Evolutionary conservation across 2,329 filamentous ascomycete species (phyloP).

Genomic region (Anthostomella pinea): DNA sequence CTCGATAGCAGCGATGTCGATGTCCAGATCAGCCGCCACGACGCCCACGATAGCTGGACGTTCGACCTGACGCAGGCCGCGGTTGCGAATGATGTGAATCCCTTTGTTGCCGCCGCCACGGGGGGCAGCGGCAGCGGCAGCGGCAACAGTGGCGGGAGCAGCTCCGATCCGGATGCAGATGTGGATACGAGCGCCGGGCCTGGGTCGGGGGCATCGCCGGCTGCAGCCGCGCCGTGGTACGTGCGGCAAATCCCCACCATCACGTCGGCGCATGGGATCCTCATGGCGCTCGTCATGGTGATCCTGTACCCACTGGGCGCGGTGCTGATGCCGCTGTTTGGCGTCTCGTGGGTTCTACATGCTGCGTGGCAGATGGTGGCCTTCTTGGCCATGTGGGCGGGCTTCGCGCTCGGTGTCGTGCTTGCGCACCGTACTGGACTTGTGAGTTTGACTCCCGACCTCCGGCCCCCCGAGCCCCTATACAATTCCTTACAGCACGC

Average conservation of each 20-base stretch:
- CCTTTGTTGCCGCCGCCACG: conserved; percentile 38
- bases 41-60: conserved; percentile 40
- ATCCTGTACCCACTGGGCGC: conserved; percentile 59
- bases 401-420: conserved; percentile 54
- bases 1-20: conserved; percentile 41
- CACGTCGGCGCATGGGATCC: conserved; percentile 46
- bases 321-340: conserved; percentile 57
- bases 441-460: conserved; percentile 22
- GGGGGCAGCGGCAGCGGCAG: conserved; percentile 12
- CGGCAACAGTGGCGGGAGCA: conserved; percentile 10
- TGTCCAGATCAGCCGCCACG: conserved; percentile 45
- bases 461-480: neutral
- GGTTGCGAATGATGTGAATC: conserved; percentile 48
- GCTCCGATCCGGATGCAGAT: too few relatives aligned
- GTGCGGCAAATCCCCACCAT: conserved; percentile 15
- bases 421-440: conserved; percentile 33
- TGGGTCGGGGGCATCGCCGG: conserved; percentile 6
- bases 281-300: conserved; percentile 60
- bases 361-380: conserved; percentile 52
- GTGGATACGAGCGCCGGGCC: too few relatives aligned
- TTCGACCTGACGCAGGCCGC: conserved; percentile 49
- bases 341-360: conserved; percentile 58
- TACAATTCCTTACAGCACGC: neutral
- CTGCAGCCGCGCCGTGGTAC: neutral
- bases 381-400: conserved; percentile 55